Base-by-base conservation (phyloP, 805 yeast species). In the Metschnikowia continentalis region DNA sequence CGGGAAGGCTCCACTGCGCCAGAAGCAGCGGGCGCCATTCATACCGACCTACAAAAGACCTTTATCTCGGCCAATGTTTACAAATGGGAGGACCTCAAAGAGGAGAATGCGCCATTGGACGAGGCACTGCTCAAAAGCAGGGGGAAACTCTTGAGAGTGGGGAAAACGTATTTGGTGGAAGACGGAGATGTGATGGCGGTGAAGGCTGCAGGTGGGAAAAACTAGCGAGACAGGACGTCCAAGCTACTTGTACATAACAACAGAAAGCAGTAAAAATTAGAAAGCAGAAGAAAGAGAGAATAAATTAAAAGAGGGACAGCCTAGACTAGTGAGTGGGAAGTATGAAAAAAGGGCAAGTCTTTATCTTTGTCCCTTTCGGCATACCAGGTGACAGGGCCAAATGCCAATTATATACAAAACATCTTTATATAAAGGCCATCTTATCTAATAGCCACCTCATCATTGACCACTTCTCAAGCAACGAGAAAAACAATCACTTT, bases 1-100 rank as follows among this genome's bases (percentile, higher is more conserved):
- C 83, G 98, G 73, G 76, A 78, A 60, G 95, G 95, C 61, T 87
- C 92, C 43, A 85, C 88, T 61, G 97, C 97, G 48, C 99, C 99
- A n/a, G 90, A 88, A 65, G 98, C 99, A 42, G 99, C 99, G 20
- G 98, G 97, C 68, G 96, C 94, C 42, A 92, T 92, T 63, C 99
- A 94, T 71, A 88, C 91, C 37, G 99, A 92, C 74, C 81, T 92
- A 68, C 91, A 89, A 80, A 88, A 86, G 70, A 92, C 98, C 20
- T 94, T 94, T 69, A 90, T 94, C 63, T 83, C 90, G 62, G 99
- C 98, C 42, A 90, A 90, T 69, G 87, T 94, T 58, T 90, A 90
- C 65, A 91, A 90, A 64, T 94, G 82, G 74, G 80, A 78, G 22
- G 97, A 90, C 65, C 72, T 91, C 54, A 47, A 49, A 48, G 33